phyloP scores from a whole-genome alignment of 352 stramenopile species.

The Phytophthora pistaciae region DNA sequence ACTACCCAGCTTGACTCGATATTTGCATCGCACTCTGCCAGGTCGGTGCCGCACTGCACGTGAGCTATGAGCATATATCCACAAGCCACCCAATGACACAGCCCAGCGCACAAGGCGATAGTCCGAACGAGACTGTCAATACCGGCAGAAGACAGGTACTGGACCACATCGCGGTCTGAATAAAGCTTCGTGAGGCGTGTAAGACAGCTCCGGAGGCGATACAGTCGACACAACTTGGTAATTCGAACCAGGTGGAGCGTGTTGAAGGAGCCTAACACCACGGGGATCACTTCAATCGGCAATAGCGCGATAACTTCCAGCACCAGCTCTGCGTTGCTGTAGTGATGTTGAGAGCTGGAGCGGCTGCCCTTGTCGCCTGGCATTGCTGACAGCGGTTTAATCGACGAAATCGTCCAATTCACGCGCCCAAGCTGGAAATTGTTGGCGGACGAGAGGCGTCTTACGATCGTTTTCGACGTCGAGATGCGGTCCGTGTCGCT shows the following conservation, averaged over 20 bases:
- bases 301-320: conserved; percentile 62
- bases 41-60: conserved; percentile 57
- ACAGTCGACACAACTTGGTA: conserved; percentile 63
- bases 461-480: neutral
- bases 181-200: conserved; percentile 60
- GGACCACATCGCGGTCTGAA: conserved; percentile 46
- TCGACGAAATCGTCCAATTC: conserved; percentile 59
- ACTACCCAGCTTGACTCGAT: conserved; percentile 70
- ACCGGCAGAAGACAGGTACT: conserved; percentile 61
- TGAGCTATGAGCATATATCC: conserved; percentile 77
- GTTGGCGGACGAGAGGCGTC: conserved; percentile 6
- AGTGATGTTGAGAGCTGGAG: conserved; percentile 18
- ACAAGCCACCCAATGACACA: conserved; percentile 66
- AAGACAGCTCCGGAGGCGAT: conserved; percentile 48
- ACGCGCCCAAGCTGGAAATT: conserved; percentile 24
- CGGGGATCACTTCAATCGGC: conserved; percentile 56
- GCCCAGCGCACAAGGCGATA: conserved; percentile 37
- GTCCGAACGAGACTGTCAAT: conserved; percentile 56
- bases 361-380: conserved; percentile 17
- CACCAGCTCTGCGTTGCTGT: conserved; percentile 39
- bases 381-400: conserved; percentile 35
- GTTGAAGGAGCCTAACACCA: conserved; percentile 48
- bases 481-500: conserved; percentile 30
- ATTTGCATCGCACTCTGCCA: conserved; percentile 46
- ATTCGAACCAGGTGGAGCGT: conserved; percentile 62